A percentile compares a stretch with the other conserved stretches of the same genome.
Conservation (phyloP, 2,329 filamentous ascomycete species). For the Pseudocercospora vitis region DNA sequence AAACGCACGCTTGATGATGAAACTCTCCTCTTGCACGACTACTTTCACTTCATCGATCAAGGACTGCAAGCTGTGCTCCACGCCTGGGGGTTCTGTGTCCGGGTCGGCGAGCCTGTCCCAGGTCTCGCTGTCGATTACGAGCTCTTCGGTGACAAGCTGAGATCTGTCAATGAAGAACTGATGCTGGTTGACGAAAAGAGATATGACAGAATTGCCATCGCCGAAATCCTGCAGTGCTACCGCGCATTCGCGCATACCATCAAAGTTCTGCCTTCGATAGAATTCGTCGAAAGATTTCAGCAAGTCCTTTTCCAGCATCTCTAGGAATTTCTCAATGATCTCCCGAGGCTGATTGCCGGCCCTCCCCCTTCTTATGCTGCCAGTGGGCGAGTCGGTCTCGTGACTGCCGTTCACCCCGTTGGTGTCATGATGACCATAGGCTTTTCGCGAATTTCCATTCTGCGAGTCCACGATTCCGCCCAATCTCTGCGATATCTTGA, state of each 20-base stretch:
- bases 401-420: slow-evolving; percentile 55
- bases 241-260: slow-evolving; percentile 97
- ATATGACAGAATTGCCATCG: slow-evolving; percentile 91
- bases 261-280: slow-evolving; percentile 91
- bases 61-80: slow-evolving; percentile 89
- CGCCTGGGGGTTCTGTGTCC: slow-evolving; percentile 83
- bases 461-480: slow-evolving; percentile 60
- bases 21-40: slow-evolving; percentile 94
- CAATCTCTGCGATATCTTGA: slow-evolving; percentile 89
- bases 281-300: slow-evolving; percentile 96
- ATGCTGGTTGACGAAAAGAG: slow-evolving; percentile 96
- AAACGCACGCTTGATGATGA: slow-evolving; percentile 94
- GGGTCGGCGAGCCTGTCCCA: slow-evolving; percentile 95
- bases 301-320: slow-evolving; percentile 91
- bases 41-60: slow-evolving; percentile 92
- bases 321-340: slow-evolving; percentile 93
- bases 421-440: slow-evolving; percentile 34
- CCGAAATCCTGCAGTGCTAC: slow-evolving; percentile 94
- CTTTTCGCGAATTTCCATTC: slow-evolving; percentile 30
- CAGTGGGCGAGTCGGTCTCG: slow-evolving; percentile 42
- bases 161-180: slow-evolving; percentile 98
- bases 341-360: slow-evolving; percentile 63
- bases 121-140: slow-evolving; percentile 66
- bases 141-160: slow-evolving; percentile 85
- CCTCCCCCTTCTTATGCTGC: slow-evolving; percentile 49